Evolutionary conservation across 441 rosid genomes (phyloP).

Genomic region (Euphorbia celastroides): DNA sequence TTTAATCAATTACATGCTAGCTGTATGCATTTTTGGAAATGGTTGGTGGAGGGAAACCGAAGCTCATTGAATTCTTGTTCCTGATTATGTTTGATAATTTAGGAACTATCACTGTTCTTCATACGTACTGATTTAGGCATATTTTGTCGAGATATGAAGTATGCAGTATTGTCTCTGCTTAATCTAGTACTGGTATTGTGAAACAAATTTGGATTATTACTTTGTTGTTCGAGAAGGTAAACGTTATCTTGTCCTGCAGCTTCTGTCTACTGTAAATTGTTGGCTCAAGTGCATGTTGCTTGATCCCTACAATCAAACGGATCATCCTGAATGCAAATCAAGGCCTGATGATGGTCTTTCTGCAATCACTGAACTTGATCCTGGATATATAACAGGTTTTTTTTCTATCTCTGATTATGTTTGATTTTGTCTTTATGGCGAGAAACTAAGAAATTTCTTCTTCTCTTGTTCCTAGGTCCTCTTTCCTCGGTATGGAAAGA

Average conservation of each 20-base stretch:
- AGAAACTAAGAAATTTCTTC: background rate
- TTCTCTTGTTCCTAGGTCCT: conserved; percentile 54
- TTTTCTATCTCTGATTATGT: background rate
- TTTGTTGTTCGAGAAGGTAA: background rate
- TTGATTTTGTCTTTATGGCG: background rate
- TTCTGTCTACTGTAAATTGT: conserved; percentile 94
- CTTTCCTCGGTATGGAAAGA: conserved; percentile 99
- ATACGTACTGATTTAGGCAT: background rate
- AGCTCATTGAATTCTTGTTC: background rate
- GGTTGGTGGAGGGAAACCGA: background rate
- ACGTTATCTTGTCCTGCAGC: conserved; percentile 38
- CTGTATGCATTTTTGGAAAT: background rate
- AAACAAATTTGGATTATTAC: background rate
- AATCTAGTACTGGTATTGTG: background rate
- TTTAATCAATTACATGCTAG: background rate
- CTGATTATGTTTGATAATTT: background rate
- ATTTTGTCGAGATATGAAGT: background rate
- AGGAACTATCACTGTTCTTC: background rate
- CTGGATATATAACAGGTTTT: conserved; percentile 88
- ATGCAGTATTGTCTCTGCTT: background rate
- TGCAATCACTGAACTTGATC: conserved; percentile 95
- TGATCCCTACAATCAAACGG: conserved; percentile 94
- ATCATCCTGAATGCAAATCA: conserved; percentile 93
- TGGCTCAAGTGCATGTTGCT: conserved; percentile 95
- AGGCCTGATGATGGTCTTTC: conserved; percentile 98